Conservation (phyloP, 2,329 filamentous ascomycete species). For the Exophiala bonariae region DNA sequence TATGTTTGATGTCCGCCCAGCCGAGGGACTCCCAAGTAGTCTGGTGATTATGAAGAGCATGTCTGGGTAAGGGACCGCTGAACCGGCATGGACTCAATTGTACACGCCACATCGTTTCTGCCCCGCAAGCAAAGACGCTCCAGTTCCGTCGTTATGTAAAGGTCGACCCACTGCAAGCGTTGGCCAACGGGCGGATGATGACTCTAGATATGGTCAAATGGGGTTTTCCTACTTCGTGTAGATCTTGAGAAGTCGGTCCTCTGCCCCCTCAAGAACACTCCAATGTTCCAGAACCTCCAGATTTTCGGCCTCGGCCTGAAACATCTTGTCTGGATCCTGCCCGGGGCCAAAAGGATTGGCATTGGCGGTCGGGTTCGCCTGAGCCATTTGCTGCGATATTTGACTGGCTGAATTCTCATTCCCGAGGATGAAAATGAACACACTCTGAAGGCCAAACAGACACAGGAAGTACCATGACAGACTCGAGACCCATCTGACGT, state of each 20-base stretch:
- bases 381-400: constrained; percentile 79
- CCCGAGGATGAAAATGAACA: constrained; percentile 95
- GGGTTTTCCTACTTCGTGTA: constrained; percentile 20
- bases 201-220: too few species aligned
- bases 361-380: constrained; percentile 68
- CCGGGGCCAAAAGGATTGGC: constrained; percentile 83
- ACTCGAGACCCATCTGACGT: constrained; percentile 97
- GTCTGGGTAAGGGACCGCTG: too few species aligned
- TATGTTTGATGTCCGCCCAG: too few species aligned
- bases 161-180: too few species aligned
- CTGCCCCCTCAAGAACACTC: constrained; percentile 84
- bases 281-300: constrained; percentile 92
- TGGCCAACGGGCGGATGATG: too few species aligned
- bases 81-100: too few species aligned
- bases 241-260: constrained; percentile 72
- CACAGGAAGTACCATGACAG: constrained; percentile 99
- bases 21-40: too few species aligned
- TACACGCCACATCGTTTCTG: too few species aligned
- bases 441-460: constrained; percentile 91
- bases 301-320: constrained; percentile 89
- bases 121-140: too few species aligned
- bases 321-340: constrained; percentile 93
- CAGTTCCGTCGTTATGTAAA: too few species aligned
- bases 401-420: constrained; percentile 86
- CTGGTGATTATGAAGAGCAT: too few species aligned